Base-by-base conservation (phyloP, 2,329 filamentous ascomycete species). In the Trichoderma gracile region DNA sequence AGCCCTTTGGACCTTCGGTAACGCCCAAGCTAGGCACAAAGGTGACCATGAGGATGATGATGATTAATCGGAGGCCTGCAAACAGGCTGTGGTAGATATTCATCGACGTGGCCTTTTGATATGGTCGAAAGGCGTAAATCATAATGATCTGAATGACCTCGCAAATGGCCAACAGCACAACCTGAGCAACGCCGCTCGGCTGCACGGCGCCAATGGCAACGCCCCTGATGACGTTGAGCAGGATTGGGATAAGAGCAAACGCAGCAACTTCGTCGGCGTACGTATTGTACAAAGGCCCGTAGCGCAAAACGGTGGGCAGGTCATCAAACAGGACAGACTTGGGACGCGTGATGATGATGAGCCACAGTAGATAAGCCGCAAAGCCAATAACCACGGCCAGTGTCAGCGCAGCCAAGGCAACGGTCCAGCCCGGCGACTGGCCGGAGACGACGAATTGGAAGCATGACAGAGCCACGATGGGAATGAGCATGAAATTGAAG, bases 271-370 rank as follows among this genome's bases (percentile, higher is more conserved):
- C 91, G 75, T 99, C 95, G 25, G 91, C 95, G 75, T 96, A 98
- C 0, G 95, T 99, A 78, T 99, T 99, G 78, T 99, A 99, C 8
- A 99, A 81, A 5, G 95, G 92, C 0, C 95, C 95, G 71, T 97
- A 98, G 1, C 92, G 84, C 2, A 99, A 82, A 9, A 98, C 88
- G 0, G 92, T 97, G 7, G 92, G 88, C 55, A 99, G 82, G 72
- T 98, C 93, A 76, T 99, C 95, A 74, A 97, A 99, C 10, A 99
- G 82, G 69, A 92, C 90, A 1, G 92, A 90, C 66, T 93, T 89
- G 6, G 93, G 93, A 68, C 90, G 88, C 0, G 92, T 95, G 25
- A 82, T 86, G 64, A 89, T 87, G 71, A 98, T 94, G 57, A 96
- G 82, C 72, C 86, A 87, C 54, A 97, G 85, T 27, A 96, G 85